Evolutionary conservation across 192 early-diverging fungal genomes (phyloP).

Genomic region (Coemansia sp.): DNA sequence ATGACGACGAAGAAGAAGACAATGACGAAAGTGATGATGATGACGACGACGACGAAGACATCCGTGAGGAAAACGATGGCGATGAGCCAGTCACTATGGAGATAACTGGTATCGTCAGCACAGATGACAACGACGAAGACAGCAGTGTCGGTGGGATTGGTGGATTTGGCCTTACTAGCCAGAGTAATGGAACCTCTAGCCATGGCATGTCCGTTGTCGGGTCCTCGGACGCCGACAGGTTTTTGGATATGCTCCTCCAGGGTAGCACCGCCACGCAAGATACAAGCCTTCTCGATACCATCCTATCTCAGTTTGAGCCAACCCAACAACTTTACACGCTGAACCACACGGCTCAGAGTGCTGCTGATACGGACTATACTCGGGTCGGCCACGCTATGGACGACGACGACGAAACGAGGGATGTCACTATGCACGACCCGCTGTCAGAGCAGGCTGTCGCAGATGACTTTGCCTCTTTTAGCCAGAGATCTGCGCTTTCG

Average conservation of each 20-base stretch:
- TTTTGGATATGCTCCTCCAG: constrained; percentile 45
- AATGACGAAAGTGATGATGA: constrained; percentile 24
- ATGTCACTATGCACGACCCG: constrained; percentile 6
- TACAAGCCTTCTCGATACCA: constrained; percentile 50
- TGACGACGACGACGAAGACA: constrained; percentile 25
- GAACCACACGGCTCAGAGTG: constrained; percentile 8
- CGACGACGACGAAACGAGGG: constrained; percentile 11
- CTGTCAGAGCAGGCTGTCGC: neutral
- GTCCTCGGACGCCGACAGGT: constrained; percentile 19
- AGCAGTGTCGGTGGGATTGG: neutral
- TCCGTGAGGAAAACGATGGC: constrained; percentile 29
- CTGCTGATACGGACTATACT: constrained; percentile 28
- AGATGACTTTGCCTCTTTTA: neutral
- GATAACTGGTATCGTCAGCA: constrained; percentile 35
- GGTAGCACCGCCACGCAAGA: constrained; percentile 19
- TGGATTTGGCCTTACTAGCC: neutral
- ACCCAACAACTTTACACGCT: constrained; percentile 10
- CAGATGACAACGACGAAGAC: neutral
- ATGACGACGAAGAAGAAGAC: constrained; percentile 18
- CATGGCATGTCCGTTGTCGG: neutral
- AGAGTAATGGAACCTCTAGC: neutral
- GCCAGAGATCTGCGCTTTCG: neutral
- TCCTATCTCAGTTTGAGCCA: constrained; percentile 40
- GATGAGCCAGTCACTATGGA: constrained; percentile 53
- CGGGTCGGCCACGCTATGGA: constrained; percentile 23